These are phyloP conservation scores for Nicotiana tomentosiformis DNA, from an alignment of 257 asterid genomes.

Conservation along the genomic window DNA sequence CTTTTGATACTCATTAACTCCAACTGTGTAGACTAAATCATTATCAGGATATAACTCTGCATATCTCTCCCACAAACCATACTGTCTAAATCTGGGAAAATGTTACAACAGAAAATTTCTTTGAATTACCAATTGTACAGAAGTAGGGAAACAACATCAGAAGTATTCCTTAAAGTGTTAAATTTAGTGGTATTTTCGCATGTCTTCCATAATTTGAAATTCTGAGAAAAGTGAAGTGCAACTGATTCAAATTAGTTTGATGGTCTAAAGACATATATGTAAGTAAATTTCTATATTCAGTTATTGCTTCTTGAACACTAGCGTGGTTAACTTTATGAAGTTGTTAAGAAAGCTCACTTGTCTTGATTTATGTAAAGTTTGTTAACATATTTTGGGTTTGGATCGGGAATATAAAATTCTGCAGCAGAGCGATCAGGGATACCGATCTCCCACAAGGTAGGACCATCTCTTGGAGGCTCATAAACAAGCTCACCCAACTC, in stretches of 20 bases:
- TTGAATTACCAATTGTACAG: neutral
- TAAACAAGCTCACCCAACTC: conserved; percentile 8
- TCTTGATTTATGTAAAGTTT: conserved; percentile 6
- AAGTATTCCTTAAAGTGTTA: too few relatives aligned
- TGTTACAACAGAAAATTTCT: neutral
- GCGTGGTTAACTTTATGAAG: neutral
- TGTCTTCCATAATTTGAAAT: too few relatives aligned
- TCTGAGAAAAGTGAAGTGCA: too few relatives aligned
- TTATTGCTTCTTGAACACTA: neutral
- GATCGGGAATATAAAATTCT: conserved; percentile 16
- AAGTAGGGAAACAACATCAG: neutral
- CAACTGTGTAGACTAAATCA: conserved; percentile 13
- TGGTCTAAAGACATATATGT: neutral
- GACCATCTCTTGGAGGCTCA: conserved; percentile 17
- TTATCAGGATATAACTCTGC: conserved; percentile 6
- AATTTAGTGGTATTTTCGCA: too few relatives aligned
- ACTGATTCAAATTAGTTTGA: too few relatives aligned
- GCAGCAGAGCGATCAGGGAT: conserved; percentile 10
- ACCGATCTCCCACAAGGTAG: conserved; percentile 15
- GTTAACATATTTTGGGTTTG: conserved; percentile 11
- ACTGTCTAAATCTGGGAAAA: conserved; percentile 14
- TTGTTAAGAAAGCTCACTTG: neutral
- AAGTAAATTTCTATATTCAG: neutral
- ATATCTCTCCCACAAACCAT: conserved; percentile 23
- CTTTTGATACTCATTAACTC: conserved; percentile 12